Base-by-base conservation (phyloP, 257 asterid species). In the Scutellaria barbata region DNA sequence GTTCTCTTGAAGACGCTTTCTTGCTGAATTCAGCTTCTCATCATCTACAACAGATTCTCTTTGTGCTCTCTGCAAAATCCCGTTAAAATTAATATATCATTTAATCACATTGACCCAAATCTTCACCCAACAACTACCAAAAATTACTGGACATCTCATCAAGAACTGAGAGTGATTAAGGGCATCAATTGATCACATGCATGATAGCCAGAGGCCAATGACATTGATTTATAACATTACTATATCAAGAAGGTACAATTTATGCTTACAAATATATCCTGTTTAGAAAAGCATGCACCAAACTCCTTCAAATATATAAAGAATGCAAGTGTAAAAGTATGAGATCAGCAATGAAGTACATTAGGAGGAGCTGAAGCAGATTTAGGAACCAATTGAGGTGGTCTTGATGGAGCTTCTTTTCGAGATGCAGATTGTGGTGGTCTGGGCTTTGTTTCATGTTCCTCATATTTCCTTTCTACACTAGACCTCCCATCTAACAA, bases 1-100 rank as follows among this genome's bases (percentile, higher is more conserved):
- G 79, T 89, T 95, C 86, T 92, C 98, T n/a, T 89, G 99, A 80
- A 95, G 98, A 82, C 99, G 80, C 82, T 77, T 85, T 57, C 98
- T 83, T 2, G 99, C 96, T 25, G 96, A 85, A 81, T 89, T 87
- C 68, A 94, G 79, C 85, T 68, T 91, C 71, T 87, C 99, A 60
- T 85, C 83, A 66, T 95, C 99, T 30, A 83, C 64, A 33, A 45
- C 75, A 4, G 95, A 17, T 59, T 92, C 97, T 81, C 73, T 30
- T 30, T 43, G 88, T 11, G 77, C 85, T 78, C 92, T 92, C 99
- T 95, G 96, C 84, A 83, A 72, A 83, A 73, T 63, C 48, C 72
- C 59, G 71, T 6, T 51, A 74, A 48, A 46, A 58, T 56, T 66
- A 50, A 71, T 20, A 70, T 12, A 16, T 30, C 56, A 35, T 58